These are phyloP conservation scores for Glycyrrhiza uralensis DNA, from an alignment of 306 rosid genomes.

Conservation along the genomic window DNA sequence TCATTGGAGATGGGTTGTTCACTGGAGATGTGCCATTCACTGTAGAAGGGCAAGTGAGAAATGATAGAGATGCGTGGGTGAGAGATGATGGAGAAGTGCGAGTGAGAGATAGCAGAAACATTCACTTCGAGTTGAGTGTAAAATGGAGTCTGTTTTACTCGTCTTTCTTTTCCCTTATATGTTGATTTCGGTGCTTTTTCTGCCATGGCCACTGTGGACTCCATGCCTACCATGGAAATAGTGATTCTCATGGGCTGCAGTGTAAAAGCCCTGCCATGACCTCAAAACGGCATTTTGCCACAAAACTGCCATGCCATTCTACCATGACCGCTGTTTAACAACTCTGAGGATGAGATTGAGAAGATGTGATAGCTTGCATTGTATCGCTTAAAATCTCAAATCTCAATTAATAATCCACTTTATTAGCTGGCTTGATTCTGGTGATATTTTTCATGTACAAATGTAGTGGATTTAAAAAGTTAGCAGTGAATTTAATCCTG, in stretches of 20 bases:
- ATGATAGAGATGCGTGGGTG: background rate
- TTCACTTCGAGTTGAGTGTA: background rate
- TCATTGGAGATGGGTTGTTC: background rate
- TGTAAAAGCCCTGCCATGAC: background rate
- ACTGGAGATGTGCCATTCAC: no score
- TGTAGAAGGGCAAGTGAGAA: background rate
- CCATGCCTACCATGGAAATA: background rate
- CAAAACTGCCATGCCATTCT: background rate
- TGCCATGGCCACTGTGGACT: no score
- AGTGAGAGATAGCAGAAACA: background rate
- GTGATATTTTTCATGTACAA: conserved; percentile 13
- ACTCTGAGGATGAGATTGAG: background rate
- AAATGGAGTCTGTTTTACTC: background rate
- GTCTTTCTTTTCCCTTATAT: background rate
- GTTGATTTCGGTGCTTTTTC: background rate
- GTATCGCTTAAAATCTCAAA: conserved; percentile 1
- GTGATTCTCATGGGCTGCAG: background rate
- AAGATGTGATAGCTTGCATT: conserved; percentile 14
- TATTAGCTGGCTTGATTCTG: conserved; percentile 8
- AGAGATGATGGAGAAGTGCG: background rate
- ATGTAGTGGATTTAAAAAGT: background rate
- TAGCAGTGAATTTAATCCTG: conserved; percentile 12
- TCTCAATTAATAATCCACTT: conserved; percentile 3
- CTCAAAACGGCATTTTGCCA: background rate
- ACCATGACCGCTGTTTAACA: background rate